Evolutionary conservation across 2,329 filamentous ascomycete species (phyloP).

Genomic region (Torrubiellomyces zombiae): DNA sequence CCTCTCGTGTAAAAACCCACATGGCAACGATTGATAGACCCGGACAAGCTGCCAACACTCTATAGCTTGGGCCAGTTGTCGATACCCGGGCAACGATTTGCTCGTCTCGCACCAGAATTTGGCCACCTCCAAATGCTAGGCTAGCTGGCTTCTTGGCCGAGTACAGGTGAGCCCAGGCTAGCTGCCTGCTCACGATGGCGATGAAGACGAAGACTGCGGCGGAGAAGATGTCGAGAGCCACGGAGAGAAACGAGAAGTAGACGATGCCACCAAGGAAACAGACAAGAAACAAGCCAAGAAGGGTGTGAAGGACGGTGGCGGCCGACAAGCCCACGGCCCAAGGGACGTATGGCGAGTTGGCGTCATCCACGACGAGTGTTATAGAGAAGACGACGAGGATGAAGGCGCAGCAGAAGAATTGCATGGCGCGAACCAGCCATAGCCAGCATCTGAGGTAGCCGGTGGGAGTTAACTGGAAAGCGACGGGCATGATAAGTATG

Average conservation of each 20-base stretch:
- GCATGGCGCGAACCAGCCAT: slow-evolving; percentile 10
- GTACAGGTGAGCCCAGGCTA: no score
- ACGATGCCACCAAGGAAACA: slow-evolving; percentile 63
- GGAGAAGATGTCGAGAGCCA: slow-evolving; percentile 65
- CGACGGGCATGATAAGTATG: no score
- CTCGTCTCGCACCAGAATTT: no score
- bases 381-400: slow-evolving; percentile 63
- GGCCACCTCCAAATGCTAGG: no score
- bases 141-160: no score
- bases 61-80: no score
- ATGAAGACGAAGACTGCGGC: slow-evolving; percentile 66
- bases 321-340: slow-evolving; percentile 70
- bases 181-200: slow-evolving; percentile 52
- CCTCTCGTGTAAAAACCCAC: slow-evolving; percentile 33
- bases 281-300: slow-evolving; percentile 55
- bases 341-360: no score
- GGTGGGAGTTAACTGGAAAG: no score
- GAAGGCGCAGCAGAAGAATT: slow-evolving; percentile 56
- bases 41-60: slow-evolving; percentile 59
- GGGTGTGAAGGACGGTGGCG: slow-evolving; percentile 55
- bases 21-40: slow-evolving; percentile 64
- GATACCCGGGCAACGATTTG: no score
- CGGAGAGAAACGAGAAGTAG: slow-evolving; percentile 55
- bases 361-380: no score
- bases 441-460: background rate